phyloP scores from a whole-genome alignment of 768 basidiomycete genomes.

The Mycena haematopus region DNA sequence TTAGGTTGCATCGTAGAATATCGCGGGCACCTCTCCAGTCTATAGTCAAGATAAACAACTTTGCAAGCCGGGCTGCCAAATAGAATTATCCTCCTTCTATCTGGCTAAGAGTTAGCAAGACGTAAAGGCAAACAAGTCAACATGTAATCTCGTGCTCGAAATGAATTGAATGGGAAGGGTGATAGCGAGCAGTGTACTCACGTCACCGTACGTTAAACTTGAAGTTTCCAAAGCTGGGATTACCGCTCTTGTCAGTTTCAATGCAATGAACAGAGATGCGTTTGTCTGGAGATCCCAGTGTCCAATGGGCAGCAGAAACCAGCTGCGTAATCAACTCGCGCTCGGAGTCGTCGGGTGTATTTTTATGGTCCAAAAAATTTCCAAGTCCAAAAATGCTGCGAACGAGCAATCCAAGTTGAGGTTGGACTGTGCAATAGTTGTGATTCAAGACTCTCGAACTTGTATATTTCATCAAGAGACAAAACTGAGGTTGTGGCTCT shows the following conservation, averaged over 20 bases:
- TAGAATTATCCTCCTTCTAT: too few species aligned
- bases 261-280: background rate
- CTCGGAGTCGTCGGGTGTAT: background rate
- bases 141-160: background rate
- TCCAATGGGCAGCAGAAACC: background rate
- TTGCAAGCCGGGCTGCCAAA: too few species aligned
- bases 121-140: background rate
- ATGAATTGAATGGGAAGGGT: background rate
- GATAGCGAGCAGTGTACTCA: background rate
- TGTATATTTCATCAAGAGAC: too few species aligned
- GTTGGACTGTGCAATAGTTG: too few species aligned
- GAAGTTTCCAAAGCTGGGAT: background rate
- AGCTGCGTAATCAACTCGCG: background rate
- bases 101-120: background rate
- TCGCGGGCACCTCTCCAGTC: too few species aligned
- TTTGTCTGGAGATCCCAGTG: background rate
- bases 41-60: background rate
- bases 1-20: too few species aligned
- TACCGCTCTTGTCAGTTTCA: background rate
- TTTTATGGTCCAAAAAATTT: too few species aligned
- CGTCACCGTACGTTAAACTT: background rate
- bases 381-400: too few species aligned
- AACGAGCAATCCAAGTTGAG: too few species aligned
- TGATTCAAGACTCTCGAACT: too few species aligned
- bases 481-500: too few species aligned